Base-by-base conservation (phyloP, 768 basidiomycete genomes). In the Russula ochroleuca region DNA sequence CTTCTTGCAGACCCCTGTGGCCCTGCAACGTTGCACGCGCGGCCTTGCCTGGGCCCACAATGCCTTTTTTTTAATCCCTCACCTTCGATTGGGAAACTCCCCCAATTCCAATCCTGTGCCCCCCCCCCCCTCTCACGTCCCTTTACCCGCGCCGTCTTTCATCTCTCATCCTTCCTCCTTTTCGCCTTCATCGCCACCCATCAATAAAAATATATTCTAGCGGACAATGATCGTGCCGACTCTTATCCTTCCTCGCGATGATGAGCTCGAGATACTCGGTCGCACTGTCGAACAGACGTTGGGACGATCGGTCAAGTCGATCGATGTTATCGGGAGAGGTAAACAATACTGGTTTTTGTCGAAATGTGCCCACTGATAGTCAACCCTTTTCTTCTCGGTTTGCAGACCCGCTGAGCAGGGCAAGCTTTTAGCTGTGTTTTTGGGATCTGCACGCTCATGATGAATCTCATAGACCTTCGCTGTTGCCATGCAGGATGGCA, bases 281-380 rank as follows among this genome's bases (percentile, higher is more conserved):
- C 62, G 57, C 37, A 65, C 68, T 4, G 69, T 72, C 43, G 56
- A 59, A 37, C 54, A 59, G 25, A 61, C 62, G 19, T 33, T 69
- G 13, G 63, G 48, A 14, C 63, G 61, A n/a, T 33, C 62, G 0
- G 68, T 72, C 41, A 61, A 59, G 33, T 58, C 65, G 25, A 68
- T 71, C 57, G 71, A 72, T 66, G 54, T 67, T 7, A 63, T 70
- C 41, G 67, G 65, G 35, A 70, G 66, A 69, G 71, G 71, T 71
- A 49, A 38, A 14, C 3, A 13, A 8, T 11, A 5, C 9, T 28
- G 28, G 28, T 28, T 28, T 28, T 28, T 28, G 28, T 28, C 28
- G 28, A 28, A 28, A 28, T 28, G 28, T 28, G 28, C 28, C 5
- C 28, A 28, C 28, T 28, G 28, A 28, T 28, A 28, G 5, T 5